Conservation (phyloP, 192 early-diverging fungal species). For the Coemansia sp. region DNA sequence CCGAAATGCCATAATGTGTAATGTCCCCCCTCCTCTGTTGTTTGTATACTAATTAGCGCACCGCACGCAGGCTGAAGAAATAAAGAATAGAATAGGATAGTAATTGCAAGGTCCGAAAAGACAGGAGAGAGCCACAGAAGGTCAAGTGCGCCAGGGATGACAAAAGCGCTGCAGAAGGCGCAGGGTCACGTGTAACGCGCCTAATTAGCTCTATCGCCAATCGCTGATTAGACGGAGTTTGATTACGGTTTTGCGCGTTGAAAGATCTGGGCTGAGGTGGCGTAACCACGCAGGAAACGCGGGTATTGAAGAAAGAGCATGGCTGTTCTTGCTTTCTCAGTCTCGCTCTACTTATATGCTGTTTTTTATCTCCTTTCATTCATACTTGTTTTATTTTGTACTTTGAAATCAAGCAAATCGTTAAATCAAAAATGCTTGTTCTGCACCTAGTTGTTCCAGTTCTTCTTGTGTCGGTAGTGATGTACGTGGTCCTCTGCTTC, state of each 20-base stretch:
- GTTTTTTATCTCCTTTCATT: not conserved
- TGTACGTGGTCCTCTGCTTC: constrained; percentile 35
- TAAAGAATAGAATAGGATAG: not conserved
- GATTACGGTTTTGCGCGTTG: not conserved
- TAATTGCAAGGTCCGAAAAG: not conserved
- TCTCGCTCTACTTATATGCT: too few relatives aligned
- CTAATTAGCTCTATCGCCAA: not conserved
- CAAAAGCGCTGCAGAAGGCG: too few relatives aligned
- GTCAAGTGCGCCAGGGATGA: too few relatives aligned
- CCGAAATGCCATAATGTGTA: constrained; percentile 62
- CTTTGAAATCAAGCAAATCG: too few relatives aligned
- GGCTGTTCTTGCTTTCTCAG: too few relatives aligned
- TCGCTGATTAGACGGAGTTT: constrained; percentile 1
- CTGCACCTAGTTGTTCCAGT: constrained; percentile 39
- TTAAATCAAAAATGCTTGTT: constrained; percentile 41
- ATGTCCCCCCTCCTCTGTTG: too few relatives aligned
- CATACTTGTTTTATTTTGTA: not conserved
- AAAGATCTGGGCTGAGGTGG: not conserved
- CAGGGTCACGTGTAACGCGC: not conserved
- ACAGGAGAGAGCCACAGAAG: too few relatives aligned
- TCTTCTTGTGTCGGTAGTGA: constrained; percentile 21
- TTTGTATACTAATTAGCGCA: too few relatives aligned
- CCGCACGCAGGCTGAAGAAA: too few relatives aligned
- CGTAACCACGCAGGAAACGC: too few relatives aligned
- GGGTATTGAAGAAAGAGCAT: too few relatives aligned